Conservation (phyloP, 805 yeast species). For the Wickerhamomyces mucosus region DNA sequence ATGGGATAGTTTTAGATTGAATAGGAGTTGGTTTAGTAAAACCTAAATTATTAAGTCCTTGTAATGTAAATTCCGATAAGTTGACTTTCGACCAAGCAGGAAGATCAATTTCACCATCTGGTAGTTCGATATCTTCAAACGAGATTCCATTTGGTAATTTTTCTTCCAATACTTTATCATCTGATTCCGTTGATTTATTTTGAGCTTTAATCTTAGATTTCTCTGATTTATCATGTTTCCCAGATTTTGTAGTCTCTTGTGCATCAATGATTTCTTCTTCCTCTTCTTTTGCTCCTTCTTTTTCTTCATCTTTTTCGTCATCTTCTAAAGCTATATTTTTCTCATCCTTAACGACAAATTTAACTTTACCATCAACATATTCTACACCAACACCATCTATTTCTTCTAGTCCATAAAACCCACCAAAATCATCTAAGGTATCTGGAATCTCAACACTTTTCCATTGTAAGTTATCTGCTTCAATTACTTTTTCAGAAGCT, state of each 20-base stretch:
- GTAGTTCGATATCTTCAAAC: slow-evolving; percentile 24
- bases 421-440: slow-evolving; percentile 78
- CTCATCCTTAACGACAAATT: slow-evolving; percentile 38
- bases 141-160: slow-evolving; percentile 17
- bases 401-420: slow-evolving; percentile 89
- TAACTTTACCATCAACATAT: slow-evolving; percentile 56
- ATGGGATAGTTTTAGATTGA: slow-evolving; percentile 68
- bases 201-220: too few relatives aligned
- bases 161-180: slow-evolving; percentile 13
- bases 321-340: slow-evolving; percentile 17
- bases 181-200: slow-evolving; percentile 12
- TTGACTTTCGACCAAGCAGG: slow-evolving; percentile 50
- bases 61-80: slow-evolving; percentile 46
- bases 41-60: slow-evolving; percentile 48
- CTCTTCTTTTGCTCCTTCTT: slow-evolving; percentile 14
- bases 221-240: too few relatives aligned
- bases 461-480: slow-evolving; percentile 57
- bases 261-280: slow-evolving; percentile 7
- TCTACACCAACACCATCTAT: slow-evolving; percentile 87
- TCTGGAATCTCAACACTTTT: slow-evolving; percentile 75
- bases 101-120: slow-evolving; percentile 30
- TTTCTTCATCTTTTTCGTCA: slow-evolving; percentile 9
- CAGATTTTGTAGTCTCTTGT: slow-evolving; percentile 15
- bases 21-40: slow-evolving; percentile 76
- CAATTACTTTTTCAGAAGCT: slow-evolving; percentile 23